phyloP scores from a whole-genome alignment of 179 eudicot species.

The Pouteria campechiana region DNA sequence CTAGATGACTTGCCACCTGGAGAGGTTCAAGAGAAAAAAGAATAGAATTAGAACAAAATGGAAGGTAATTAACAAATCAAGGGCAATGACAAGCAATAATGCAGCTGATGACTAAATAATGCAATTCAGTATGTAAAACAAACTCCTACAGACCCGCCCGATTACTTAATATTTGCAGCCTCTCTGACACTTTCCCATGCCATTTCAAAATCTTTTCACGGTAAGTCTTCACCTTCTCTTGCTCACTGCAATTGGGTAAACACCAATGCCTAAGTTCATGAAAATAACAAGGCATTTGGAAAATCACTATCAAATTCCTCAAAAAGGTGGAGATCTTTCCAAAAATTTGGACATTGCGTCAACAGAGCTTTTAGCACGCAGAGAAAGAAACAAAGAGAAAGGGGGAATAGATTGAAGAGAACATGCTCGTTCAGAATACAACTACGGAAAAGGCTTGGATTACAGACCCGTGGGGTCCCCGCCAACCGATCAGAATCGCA shows the following conservation, averaged over 20 bases:
- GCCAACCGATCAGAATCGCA: no score
- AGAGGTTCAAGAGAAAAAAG: slow-evolving; percentile 4
- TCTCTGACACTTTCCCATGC: slow-evolving; percentile 81
- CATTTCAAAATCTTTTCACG: slow-evolving; percentile 89
- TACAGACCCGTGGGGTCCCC: no score
- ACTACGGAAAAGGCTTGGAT: no score
- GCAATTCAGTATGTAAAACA: not conserved
- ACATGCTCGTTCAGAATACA: no score
- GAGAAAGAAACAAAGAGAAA: not conserved
- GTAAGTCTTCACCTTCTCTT: slow-evolving; percentile 82
- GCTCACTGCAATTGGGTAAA: slow-evolving; percentile 77
- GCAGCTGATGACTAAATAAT: no score
- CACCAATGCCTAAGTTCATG: no score
- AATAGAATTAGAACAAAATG: slow-evolving; percentile 4
- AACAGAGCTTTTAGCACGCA: no score
- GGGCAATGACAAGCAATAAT: not conserved
- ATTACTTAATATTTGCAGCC: slow-evolving; percentile 48
- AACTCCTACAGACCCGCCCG: slow-evolving; percentile 40
- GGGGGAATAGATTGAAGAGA: not conserved
- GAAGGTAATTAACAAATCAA: slow-evolving; percentile 3
- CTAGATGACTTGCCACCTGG: slow-evolving; percentile 39
- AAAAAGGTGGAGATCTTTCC: no score
- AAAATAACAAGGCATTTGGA: no score
- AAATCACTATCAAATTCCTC: no score
- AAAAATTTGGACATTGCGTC: no score